Base-by-base conservation (phyloP, 1,284 basidiomycete genomes). In the Phenoliferia sp. region DNA sequence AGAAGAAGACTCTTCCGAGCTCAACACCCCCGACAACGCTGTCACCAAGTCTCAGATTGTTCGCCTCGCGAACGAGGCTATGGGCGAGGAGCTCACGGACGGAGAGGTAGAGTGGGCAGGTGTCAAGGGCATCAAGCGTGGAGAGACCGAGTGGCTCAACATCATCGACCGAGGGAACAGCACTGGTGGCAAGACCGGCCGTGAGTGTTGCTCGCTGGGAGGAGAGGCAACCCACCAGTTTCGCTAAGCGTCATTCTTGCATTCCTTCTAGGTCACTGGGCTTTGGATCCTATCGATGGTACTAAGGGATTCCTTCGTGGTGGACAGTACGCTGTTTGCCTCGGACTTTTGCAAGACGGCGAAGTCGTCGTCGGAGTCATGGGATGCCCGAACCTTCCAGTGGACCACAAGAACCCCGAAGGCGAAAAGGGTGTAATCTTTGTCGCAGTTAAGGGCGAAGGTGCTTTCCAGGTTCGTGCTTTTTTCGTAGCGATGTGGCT, bases 241-340 rank as follows among this genome's bases (percentile, higher is more conserved):
- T 44, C 39, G 12, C 15, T 15, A 44, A 44, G 39, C 39, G 39
- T 44, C 15, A n/a, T n/a, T n/a, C n/a, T n/a, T n/a, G n/a, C n/a
- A 12, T 3, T 12, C n/a, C 3, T 3, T 9, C 4, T 36, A 65
- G 64, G 64, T 3, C 72, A 73, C 66, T 81, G 92, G 92, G 90
- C 90, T 0, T 86, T 94, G 58, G 92, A 95, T 78, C 92, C 92
- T 32, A 93, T 94, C 73, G 92, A 94, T 76, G 92, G 92, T 12
- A 94, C 91, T 28, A 94, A 94, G 78, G 93, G 95, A 3, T 99
- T 99, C 83, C 84, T 99, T 55, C 87, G 95, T 29, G 93, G 94
- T 16, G 94, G 92, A 65, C 96, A 99, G 80, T 99, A 95, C 77
- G 95, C 95, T 6, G 92, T 99, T 33, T 99, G 95, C 80, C 83